Conservation (phyloP, 768 basidiomycete species). For the Termitomyces sp. region DNA sequence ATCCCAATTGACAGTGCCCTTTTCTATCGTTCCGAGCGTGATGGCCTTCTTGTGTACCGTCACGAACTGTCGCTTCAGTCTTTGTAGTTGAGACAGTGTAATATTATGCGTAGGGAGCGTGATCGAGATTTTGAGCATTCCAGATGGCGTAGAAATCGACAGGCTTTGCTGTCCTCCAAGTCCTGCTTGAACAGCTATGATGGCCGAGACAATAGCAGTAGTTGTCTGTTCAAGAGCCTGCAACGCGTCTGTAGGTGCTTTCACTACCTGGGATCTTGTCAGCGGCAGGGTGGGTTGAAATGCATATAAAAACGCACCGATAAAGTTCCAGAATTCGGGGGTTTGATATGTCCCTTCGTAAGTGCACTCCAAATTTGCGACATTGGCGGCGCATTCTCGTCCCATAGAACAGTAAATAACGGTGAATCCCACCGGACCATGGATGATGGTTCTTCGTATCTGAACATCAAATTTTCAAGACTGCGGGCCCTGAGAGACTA, state of each 20-base stretch:
- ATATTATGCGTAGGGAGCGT: conserved; percentile 65
- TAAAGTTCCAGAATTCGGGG: conserved; percentile 81
- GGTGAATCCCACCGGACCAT: conserved; percentile 99
- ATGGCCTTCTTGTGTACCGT: conserved; percentile 86
- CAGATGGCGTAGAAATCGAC: conserved; percentile 35
- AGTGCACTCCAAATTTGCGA: conserved; percentile 78
- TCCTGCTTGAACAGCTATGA: conserved; percentile 59
- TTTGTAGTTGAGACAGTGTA: conserved; percentile 84
- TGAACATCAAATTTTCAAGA: conserved; percentile 78
- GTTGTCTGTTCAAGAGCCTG: conserved; percentile 81
- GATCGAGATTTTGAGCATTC: conserved; percentile 40
- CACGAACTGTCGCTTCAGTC: conserved; percentile 89
- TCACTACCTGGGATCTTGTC: conserved; percentile 48
- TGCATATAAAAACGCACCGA: conserved; percentile 39
- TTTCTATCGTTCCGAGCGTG: conserved; percentile 75
- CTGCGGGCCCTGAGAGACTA: conserved; percentile 29
- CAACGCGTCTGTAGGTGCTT: conserved; percentile 85
- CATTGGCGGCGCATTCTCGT: conserved; percentile 59
- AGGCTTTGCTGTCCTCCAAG: conserved; percentile 50
- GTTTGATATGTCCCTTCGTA: conserved; percentile 74
- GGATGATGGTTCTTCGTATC: conserved; percentile 95
- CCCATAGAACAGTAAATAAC: conserved; percentile 78
- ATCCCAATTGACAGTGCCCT: conserved; percentile 72
- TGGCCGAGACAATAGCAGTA: conserved; percentile 59
- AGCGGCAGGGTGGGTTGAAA: neutral